Evolutionary conservation across 352 stramenopile genomes (phyloP), one percentile per base, ranked within the genome.

Genomic region (Pythium volutum): DNA sequence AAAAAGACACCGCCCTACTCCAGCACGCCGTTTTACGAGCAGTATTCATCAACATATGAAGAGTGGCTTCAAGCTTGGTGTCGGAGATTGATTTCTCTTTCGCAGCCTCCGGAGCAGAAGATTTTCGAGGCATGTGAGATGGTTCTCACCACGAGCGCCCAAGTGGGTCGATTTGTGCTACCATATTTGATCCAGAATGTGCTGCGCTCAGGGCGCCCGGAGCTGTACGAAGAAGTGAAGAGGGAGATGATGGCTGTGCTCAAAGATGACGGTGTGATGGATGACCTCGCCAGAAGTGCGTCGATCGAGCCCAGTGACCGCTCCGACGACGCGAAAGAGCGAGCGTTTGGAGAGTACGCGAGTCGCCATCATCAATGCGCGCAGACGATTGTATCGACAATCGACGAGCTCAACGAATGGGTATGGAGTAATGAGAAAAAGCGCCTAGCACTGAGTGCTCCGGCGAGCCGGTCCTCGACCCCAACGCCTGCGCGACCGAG

Each of bases 401-500:
- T 96, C 20, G 87, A 96, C 68, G 84, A 94, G 42, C 62, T 96
- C 9, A 96, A 93, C 59, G 84, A 96, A 15, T 96, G 87, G 87
- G 75, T 96, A 16, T 95, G 87, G 87, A 87, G 64, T 34, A 90
- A 66, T 47, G 84, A 93, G 52, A 91, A 93, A 53, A 95, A 93
- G 59, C 69, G 80, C 15, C 58, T 91, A 7, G 75, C 74, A 15
- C 55, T 86, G 5, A 93, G 81, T 60, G 71, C 53, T 45, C n/a
- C 53, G 23, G 45, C 49, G 10, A 69, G 47, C 41, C 42, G 59
- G 12, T 55, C 54, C 20, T 55, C 59, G 52, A 43, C 67, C 34
- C 26, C 61, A 29, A 54, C 57, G 11, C 57, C 55, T 22, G 36
- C 42, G 23, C 36, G 49, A 3, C n/a, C 60, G 26, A 46, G 56